Base-by-base conservation (phyloP, 164 flowering plant species). In the Dillenia suffruticosa region DNA sequence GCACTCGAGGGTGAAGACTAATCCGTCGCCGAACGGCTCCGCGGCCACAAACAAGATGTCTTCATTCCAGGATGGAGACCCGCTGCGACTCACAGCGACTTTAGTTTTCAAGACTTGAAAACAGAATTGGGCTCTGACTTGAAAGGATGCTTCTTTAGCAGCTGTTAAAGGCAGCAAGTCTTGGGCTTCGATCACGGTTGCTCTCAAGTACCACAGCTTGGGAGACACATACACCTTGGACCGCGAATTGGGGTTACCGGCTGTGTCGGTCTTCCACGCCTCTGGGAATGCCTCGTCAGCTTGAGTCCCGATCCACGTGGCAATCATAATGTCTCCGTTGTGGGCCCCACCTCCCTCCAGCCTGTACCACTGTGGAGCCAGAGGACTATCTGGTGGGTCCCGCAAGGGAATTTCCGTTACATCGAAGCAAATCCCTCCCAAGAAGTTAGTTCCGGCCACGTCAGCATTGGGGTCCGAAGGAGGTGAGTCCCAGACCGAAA, bases 351-450 rank as follows among this genome's bases (percentile, higher is more conserved):
- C 90, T 1, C 88, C 97, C 51, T 93, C 97, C 22, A 93, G 69
- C 26, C 94, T 70, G 75, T 87, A 93, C 98, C 98, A 93, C 48
- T 90, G 97, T 17, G 98, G 92, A 48, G 98, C 98, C 74, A 93
- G 51, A 0, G 97, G 90, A 61, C 96, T 90, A 69, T 93, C 97
- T 0, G 96, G 96, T 46, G 96, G 97, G 75, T 87, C 98, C 69
- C 98, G 72, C 5, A 81, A 47, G 0, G 85, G 97, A 16, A 88
- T 80, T 58, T 93, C 98, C 2, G 81, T 53, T 8, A 75, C 84
- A 58, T 90, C 97, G 56, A 93, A 90, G 62, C 92, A 85, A 9
- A 90, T 64, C 1, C 96, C 95, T 8, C 98, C 98, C 7, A 93
- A 56, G 83, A 90, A 90, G 8, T 54, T 62, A 1, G 54, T 56